Evolutionary conservation across 176 grass and related monocot genomes (phyloP).

Genomic region (Stipa capillata): DNA sequence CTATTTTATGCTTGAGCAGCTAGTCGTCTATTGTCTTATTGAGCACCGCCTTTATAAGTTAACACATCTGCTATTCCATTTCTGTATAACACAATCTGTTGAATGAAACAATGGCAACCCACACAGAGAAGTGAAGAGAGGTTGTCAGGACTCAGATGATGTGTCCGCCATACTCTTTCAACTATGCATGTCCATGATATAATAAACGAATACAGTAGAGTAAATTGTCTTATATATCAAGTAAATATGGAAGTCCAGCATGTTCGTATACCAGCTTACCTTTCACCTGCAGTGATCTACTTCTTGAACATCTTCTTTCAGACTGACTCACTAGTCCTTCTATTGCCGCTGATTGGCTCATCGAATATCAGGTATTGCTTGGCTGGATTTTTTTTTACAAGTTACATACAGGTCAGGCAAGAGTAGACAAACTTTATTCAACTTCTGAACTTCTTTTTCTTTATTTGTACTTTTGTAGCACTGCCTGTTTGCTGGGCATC

Average conservation of each 20-base stretch:
- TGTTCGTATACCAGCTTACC: background rate
- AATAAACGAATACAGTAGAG: background rate
- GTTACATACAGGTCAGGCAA: background rate
- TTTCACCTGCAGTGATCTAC: background rate
- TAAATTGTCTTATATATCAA: background rate
- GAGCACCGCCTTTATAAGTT: background rate
- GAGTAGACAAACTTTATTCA: constrained; percentile 14
- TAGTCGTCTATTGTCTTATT: background rate
- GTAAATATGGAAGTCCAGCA: background rate
- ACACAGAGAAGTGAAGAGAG: background rate
- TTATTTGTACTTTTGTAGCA: constrained; percentile 37
- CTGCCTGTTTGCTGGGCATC: constrained; percentile 69
- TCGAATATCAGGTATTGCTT: constrained; percentile 62
- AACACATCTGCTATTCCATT: background rate
- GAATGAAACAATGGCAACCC: background rate
- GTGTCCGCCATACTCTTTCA: background rate
- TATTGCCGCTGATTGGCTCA: constrained; percentile 88
- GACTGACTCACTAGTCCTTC: constrained; percentile 66
- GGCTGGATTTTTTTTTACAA: background rate
- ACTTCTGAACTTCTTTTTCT: background rate
- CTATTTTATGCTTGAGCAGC: background rate
- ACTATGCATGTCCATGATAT: background rate
- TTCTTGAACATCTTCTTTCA: constrained; percentile 45
- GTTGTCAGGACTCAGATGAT: background rate
- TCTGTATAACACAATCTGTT: background rate